Base-by-base conservation (phyloP, 768 basidiomycete genomes). In the Porphyrellus cyaneotinctus region DNA sequence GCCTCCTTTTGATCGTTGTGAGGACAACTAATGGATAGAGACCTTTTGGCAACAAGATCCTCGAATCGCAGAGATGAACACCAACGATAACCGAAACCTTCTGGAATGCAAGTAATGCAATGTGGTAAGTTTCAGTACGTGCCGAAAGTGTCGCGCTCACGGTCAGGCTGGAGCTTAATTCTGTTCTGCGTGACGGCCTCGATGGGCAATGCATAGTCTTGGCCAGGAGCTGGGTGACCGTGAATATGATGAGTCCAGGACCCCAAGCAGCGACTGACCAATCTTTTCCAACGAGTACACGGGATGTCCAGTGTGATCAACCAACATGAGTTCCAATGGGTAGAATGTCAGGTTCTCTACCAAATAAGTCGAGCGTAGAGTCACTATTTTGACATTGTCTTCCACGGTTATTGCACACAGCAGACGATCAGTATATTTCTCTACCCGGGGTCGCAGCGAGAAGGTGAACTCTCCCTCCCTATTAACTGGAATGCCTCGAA, bases 21-120 rank as follows among this genome's bases (percentile, higher is more conserved):
- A 41, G 88, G 84, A 69, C 97, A 99, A 39, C 81, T 85, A 50
- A 98, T 78, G 2, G 90, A 87, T 39, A 95, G 83, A 38, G 73
- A 81, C 63, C 75, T 82, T 57, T 75, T 81, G 3, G 79, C 70
- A 22, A 94, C 73, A 2, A 99, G 74, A 58, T 97, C 94, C 60
- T 97, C 91, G 81, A 93, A 95, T 47, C 89, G 83, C 36, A 95
- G 80, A 4, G 93, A 82, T 39, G 80, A 71, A 42, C 89, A 94
- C 95, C 95, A 98, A 63, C 83, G 87, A 71, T 97, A 97, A 18
- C 94, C 94, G 64, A 98, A 97, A 15, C 97, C 97, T 69, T 92
- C 95, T 97, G 61, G 20, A 43, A 43, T 14, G 35, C 23, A 13
- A 11, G 61, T 20, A 43, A 43, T 14, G 35, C 23, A 13, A 11